Base-by-base conservation (phyloP, 345 rosid genomes). In the Populus tremula region DNA sequence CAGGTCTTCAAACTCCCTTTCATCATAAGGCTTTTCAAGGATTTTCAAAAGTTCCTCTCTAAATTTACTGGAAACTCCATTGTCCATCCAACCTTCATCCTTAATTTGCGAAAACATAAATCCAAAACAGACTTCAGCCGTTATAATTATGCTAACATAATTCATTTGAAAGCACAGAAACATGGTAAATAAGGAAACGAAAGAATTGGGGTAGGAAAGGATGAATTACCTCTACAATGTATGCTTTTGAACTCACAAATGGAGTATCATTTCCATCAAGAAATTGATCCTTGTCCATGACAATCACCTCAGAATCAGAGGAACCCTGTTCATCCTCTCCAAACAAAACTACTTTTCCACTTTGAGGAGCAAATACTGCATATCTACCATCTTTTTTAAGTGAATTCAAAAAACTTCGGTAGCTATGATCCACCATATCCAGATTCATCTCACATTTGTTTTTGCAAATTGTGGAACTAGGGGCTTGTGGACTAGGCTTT, bases 221-320 rank as follows among this genome's bases (percentile, higher is more conserved):
- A 79, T 43, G 63, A 83, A 73, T 81, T 54, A 87, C 86, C 73
- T 59, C 21, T 49, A 67, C 33, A 77, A 38, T 72, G 65, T 38
- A 70, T 77, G 47, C 63, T 69, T 79, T 89, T 72, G 82, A 78
- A 78, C 83, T 41, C 38, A 82, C 88, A 67, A 86, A 87, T 29
- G 88, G 89, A 31, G 78, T 67, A 63, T 39, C 41, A 70, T 53
- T 74, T 84, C 75, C 87, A 84, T 61, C 71, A 38, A 54, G 17
- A 77, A 79, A 79, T 31, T 83, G 87, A 80, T 81, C 70, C 29
- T 64, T 3, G 65, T 87, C 89, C 80, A 87, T 7, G 47, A 76
- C 81, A 74, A 88, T 63, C 17, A 87, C 84, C 72, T 87, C 92
- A 21, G 87, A 84, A 83, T 91, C 92, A 16, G 87, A 88, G 23